These are phyloP conservation scores for Ilex aquifolium DNA, from an alignment of 257 asterid genomes.

Conservation along the genomic window DNA sequence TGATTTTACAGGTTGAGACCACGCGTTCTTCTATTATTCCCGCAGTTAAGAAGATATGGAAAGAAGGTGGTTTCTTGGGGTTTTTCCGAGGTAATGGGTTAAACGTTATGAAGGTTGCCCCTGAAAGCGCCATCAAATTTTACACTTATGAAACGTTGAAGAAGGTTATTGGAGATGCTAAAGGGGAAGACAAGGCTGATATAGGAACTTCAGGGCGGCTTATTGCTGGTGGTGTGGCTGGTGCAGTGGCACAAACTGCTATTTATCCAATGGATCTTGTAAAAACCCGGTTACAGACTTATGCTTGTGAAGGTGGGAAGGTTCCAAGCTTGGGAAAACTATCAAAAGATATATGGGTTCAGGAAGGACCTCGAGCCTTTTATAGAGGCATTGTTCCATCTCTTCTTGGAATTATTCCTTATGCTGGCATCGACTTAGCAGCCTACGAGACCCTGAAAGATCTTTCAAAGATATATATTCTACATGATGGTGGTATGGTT, in stretches of 20 bases:
- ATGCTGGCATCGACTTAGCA: constrained; percentile 89
- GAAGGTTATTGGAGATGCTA: constrained; percentile 44
- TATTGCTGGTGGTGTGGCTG: constrained; percentile 91
- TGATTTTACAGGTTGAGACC: constrained; percentile 86
- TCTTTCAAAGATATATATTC: constrained; percentile 63
- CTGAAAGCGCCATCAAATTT: constrained; percentile 97
- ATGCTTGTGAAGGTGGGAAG: constrained; percentile 54
- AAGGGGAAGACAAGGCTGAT: constrained; percentile 39
- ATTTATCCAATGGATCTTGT: constrained; percentile 98
- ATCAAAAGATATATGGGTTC: constrained; percentile 74
- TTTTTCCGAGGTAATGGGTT: constrained; percentile 92
- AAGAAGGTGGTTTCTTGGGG: constrained; percentile 60
- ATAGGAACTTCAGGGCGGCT: constrained; percentile 74
- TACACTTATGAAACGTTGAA: constrained; percentile 78
- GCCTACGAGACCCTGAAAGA: constrained; percentile 89
- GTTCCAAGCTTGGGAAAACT: constrained; percentile 63
- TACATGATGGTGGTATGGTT: constrained; percentile 66
- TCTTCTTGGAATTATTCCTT: constrained; percentile 88
- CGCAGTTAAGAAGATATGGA: constrained; percentile 61
- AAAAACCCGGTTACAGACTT: constrained; percentile 85
- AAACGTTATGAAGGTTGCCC: constrained; percentile 91
- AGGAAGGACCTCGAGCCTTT: constrained; percentile 92
- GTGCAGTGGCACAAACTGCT: constrained; percentile 96
- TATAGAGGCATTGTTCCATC: constrained; percentile 90
- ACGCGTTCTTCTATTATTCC: constrained; percentile 55